These are phyloP conservation scores for Epichloe baconii DNA, from an alignment of 2,329 filamentous ascomycete species.

Conservation along the genomic window DNA sequence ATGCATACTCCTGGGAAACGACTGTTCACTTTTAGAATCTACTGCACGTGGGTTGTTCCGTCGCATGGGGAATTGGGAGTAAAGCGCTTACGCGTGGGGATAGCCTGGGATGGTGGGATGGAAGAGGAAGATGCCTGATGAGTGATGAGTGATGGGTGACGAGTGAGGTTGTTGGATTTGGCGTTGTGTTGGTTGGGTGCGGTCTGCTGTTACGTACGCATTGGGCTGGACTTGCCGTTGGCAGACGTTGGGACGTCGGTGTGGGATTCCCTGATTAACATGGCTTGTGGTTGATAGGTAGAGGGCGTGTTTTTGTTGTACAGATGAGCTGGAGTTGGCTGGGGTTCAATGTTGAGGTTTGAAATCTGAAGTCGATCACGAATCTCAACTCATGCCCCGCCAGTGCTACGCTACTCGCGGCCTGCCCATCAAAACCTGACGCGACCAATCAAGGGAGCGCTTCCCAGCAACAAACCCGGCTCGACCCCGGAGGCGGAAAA, in stretches of 20 bases:
- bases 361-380: too few relatives aligned
- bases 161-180: constrained; percentile 3
- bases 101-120: constrained; percentile 77
- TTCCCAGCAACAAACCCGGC: not conserved
- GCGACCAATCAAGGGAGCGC: not conserved
- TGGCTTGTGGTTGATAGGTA: not conserved
- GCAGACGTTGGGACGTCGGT: constrained; percentile 36
- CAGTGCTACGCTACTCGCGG: not conserved
- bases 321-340: not conserved
- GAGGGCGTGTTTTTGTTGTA: too few relatives aligned
- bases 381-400: not conserved
- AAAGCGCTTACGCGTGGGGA: constrained; percentile 57
- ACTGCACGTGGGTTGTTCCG: not conserved
- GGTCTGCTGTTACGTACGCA: constrained; percentile 27
- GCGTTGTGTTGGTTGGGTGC: not conserved
- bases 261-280: constrained; percentile 42
- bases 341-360: too few relatives aligned
- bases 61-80: too few relatives aligned
- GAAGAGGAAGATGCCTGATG: constrained; percentile 71
- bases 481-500: constrained; percentile 3
- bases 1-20: constrained; percentile 75
- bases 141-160: not conserved
- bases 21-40: constrained; percentile 18
- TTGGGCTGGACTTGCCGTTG: constrained; percentile 40
- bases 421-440: too few relatives aligned